Percentiles rank a stretch among this genome's conserved stretches.
These are phyloP conservation scores for Tetracladium marchalianum DNA, from an alignment of 495 filamentous ascomycete species.

Conservation along the genomic window DNA sequence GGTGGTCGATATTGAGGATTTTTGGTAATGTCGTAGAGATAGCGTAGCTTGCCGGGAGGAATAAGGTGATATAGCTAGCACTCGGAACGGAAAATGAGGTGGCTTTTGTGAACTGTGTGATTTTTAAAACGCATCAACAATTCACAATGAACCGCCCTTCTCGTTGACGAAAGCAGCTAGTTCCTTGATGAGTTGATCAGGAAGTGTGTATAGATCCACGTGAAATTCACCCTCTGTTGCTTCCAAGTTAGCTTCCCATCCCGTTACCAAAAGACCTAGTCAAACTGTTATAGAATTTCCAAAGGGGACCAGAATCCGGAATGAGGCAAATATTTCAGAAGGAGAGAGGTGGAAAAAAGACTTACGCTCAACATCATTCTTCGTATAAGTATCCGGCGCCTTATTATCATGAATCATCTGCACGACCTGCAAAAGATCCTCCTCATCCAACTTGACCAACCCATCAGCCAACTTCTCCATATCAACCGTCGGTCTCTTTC, in stretches of 20 bases:
- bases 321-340: background rate
- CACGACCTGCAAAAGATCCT: constrained; percentile 87
- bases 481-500: constrained; percentile 75
- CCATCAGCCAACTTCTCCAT: constrained; percentile 97
- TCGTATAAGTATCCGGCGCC: constrained; percentile 80
- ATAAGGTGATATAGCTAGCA: too few relatives aligned
- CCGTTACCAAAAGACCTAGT: too few relatives aligned
- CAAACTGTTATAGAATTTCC: background rate
- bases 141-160: background rate
- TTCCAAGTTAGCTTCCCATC: background rate
- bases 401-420: constrained; percentile 98
- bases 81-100: too few relatives aligned
- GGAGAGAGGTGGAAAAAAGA: constrained; percentile 10
- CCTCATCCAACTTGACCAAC: constrained; percentile 71
- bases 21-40: too few relatives aligned
- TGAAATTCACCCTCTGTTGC: constrained; percentile 87
- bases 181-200: constrained; percentile 72
- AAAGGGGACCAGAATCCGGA: background rate
- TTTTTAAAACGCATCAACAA: too few relatives aligned
- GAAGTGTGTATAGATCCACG: constrained; percentile 92
- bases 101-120: too few relatives aligned
- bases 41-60: too few relatives aligned
- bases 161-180: constrained; percentile 76
- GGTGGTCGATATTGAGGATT: too few relatives aligned
- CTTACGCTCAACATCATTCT: constrained; percentile 92